Evolutionary conservation across 306 rosid species (phyloP).

Genomic region (Glycyrrhiza uralensis): DNA sequence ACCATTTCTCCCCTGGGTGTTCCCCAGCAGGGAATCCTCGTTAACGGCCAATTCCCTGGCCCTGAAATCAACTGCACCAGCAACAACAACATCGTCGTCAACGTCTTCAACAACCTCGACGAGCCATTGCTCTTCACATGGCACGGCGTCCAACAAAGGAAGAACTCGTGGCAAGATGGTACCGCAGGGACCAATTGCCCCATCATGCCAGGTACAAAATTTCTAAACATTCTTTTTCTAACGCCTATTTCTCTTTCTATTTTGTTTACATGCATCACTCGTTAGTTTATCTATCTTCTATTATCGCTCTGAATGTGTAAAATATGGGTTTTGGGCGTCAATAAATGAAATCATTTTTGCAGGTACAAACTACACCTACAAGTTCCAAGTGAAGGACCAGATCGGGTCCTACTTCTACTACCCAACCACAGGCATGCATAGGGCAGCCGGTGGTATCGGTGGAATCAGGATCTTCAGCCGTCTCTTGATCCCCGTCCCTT

Average conservation of each 20-base stretch:
- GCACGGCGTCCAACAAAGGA: slow-evolving; percentile 70
- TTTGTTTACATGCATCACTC: too few relatives aligned
- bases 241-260: too few relatives aligned
- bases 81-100: slow-evolving; percentile 64
- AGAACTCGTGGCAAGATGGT: slow-evolving; percentile 87
- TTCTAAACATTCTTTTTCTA: too few relatives aligned
- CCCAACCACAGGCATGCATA: slow-evolving; percentile 51
- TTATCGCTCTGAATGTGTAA: too few relatives aligned
- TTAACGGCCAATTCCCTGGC: slow-evolving; percentile 71
- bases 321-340: too few relatives aligned
- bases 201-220: slow-evolving; percentile 60
- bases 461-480: slow-evolving; percentile 70
- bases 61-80: slow-evolving; percentile 72
- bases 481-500: slow-evolving; percentile 70
- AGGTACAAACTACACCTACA: slow-evolving; percentile 64
- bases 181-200: slow-evolving; percentile 63
- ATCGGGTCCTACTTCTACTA: slow-evolving; percentile 65
- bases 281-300: too few relatives aligned
- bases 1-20: slow-evolving; percentile 65
- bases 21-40: slow-evolving; percentile 70
- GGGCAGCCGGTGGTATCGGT: slow-evolving; percentile 67
- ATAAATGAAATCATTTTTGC: too few relatives aligned
- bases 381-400: slow-evolving; percentile 78
- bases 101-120: slow-evolving; percentile 65
- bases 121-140: slow-evolving; percentile 78